These are phyloP conservation scores for Didymella pomorum DNA, from an alignment of 2,329 filamentous ascomycete species.

Conservation along the genomic window DNA sequence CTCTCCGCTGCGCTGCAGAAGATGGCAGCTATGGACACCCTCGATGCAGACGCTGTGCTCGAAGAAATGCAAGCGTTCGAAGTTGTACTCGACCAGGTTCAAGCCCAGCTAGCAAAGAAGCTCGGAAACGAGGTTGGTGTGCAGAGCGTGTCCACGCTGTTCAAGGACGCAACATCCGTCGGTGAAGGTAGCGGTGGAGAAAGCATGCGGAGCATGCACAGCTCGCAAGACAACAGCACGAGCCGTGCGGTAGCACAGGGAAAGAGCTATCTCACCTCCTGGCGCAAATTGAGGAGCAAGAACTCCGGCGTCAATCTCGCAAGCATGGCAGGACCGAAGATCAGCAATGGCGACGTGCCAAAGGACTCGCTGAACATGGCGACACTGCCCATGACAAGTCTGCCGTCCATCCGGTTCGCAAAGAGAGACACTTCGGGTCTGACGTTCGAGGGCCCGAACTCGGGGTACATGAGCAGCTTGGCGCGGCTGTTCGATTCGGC, in stretches of 20 bases:
- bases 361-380: constrained; percentile 67
- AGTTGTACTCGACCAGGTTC: constrained; percentile 83
- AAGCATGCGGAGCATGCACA: constrained; percentile 30
- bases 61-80: constrained; percentile 95
- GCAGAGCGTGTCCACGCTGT: constrained; percentile 74
- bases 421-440: constrained; percentile 75
- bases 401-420: constrained; percentile 76
- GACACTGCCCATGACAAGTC: constrained; percentile 68
- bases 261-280: constrained; percentile 83
- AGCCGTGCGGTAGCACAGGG: constrained; percentile 52
- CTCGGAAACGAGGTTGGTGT: constrained; percentile 93
- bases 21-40: constrained; percentile 82
- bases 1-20: constrained; percentile 88
- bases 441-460: constrained; percentile 82
- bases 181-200: constrained; percentile 42
- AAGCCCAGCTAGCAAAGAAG: constrained; percentile 77
- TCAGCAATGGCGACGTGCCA: constrained; percentile 50
- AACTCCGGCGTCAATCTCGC: constrained; percentile 69
- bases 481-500: constrained; percentile 92
- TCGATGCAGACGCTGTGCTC: constrained; percentile 88
- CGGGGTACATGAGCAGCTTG: constrained; percentile 88
- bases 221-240: constrained; percentile 43
- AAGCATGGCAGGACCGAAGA: constrained; percentile 57
- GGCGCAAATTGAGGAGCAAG: constrained; percentile 89
- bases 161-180: constrained; percentile 69